Evolutionary conservation across 225 moss, liverwort and hornwort genomes (phyloP).

Genomic region (Climacium dendroides): DNA sequence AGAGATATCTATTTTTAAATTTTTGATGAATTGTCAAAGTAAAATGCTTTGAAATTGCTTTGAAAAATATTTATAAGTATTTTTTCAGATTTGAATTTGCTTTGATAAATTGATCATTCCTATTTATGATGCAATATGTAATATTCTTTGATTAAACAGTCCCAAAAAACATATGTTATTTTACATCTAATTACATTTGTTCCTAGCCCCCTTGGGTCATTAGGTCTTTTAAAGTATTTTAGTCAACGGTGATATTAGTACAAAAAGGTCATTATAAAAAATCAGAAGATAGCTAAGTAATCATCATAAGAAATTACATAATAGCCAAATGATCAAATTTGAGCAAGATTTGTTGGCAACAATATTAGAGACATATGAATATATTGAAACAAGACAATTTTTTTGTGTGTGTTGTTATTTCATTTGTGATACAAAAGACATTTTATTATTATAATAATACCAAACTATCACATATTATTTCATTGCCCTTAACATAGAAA

Average conservation of each 20-base stretch:
- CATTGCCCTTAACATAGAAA: rapidly evolving
- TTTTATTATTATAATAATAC: background rate
- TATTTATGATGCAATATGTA: background rate
- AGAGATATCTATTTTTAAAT: background rate
- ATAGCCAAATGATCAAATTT: background rate
- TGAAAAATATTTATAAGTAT: background rate
- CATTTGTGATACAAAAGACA: background rate
- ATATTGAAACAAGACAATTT: background rate
- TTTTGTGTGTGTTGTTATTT: background rate
- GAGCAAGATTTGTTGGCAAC: background rate
- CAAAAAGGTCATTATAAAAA: background rate
- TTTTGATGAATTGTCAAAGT: too few species aligned
- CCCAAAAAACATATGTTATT: background rate
- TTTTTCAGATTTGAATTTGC: background rate
- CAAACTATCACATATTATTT: background rate
- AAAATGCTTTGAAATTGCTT: background rate
- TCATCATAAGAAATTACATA: rapidly evolving
- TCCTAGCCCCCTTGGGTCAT: background rate
- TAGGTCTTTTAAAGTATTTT: background rate
- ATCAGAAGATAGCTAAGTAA: background rate
- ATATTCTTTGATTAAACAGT: background rate
- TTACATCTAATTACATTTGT: background rate
- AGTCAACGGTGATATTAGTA: background rate
- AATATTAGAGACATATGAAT: background rate
- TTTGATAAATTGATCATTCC: background rate